Base-by-base conservation (phyloP, 768 basidiomycete genomes). In the Mycena latifolia region DNA sequence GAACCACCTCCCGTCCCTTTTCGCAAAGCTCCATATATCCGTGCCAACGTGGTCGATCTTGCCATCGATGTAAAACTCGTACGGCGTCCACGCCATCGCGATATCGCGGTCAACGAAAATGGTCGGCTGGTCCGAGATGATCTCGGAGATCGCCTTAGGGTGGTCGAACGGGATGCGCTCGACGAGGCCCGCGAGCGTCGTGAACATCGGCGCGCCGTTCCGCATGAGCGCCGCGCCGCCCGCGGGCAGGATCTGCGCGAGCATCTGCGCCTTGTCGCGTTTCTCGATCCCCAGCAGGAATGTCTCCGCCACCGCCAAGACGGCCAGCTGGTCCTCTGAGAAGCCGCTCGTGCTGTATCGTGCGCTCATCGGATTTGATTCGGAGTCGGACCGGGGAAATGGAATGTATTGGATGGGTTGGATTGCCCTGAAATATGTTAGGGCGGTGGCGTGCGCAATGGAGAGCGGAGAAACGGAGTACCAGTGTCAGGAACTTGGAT, bases 71-170 rank as follows among this genome's bases (percentile, higher is more conserved):
- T 39, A 22, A 50, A 68, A 71, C 33, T 71, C 69, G 63, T 71
- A 71, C 1, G 69, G 69, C 18, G 70, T 71, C 70, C 70, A 71
- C 1, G 64, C 59, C 70, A 71, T 71, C 17, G 70, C 70, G 22
- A 71, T 20, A 22, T 69, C 55, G n/a, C 51, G 59, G 25, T 71
- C 63, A 24, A 68, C 57, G 7, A 60, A 31, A 8, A 69, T 35
- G 46, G 28, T 22, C 9, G 70, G 55, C 61, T 45, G 20, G 10
- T 55, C 70, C 3, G 54, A 57, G 20, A 71, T 65, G 18, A 54
- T 9, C 37, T 69, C 67, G 6, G 59, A 28, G 5, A 68, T 61
- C 10, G 61, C 31, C n/a, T 50, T 22, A 14, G 67, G 67, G n/a
- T 60, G 47, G 41, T 71, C 63, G 10, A 71, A 69, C 3, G 70